These are phyloP conservation scores for Neurospora sp. DNA, from an alignment of 495 filamentous ascomycete species.

Conservation along the genomic window DNA sequence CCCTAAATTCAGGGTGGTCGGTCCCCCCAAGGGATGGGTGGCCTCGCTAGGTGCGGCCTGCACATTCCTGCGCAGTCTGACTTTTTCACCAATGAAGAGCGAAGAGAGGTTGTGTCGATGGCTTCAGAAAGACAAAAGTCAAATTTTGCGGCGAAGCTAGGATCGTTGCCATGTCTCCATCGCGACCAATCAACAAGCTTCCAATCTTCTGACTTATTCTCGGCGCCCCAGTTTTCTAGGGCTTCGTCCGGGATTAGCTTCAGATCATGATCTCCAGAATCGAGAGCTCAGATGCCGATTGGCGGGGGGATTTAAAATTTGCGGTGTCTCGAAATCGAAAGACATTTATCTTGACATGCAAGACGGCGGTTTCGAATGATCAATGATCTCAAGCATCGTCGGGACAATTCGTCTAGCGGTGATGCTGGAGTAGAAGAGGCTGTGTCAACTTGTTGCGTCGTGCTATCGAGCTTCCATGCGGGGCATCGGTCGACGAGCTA, in stretches of 20 bases:
- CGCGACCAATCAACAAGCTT: background rate
- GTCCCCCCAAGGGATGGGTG: background rate
- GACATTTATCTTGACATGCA: background rate
- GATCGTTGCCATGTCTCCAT: background rate
- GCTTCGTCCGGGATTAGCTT: background rate
- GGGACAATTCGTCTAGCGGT: background rate
- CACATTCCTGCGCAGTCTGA: background rate
- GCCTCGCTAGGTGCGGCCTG: background rate
- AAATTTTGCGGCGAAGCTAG: background rate
- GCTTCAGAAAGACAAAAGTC: background rate
- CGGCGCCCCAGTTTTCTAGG: background rate
- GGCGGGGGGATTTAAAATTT: background rate
- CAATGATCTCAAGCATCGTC: background rate
- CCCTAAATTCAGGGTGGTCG: slow-evolving; percentile 9
- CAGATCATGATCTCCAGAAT: background rate
- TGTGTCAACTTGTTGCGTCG: background rate
- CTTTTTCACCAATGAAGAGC: background rate
- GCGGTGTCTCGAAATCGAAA: background rate
- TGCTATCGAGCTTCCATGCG: background rate
- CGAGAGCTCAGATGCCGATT: background rate
- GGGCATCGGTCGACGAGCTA: too few relatives aligned
- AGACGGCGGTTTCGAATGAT: background rate
- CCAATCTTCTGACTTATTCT: background rate
- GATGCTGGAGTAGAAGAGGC: background rate
- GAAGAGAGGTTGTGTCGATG: background rate